phyloP scores from a whole-genome alignment of 2,329 filamentous ascomycete genomes.

The Alternaria arbusti region DNA sequence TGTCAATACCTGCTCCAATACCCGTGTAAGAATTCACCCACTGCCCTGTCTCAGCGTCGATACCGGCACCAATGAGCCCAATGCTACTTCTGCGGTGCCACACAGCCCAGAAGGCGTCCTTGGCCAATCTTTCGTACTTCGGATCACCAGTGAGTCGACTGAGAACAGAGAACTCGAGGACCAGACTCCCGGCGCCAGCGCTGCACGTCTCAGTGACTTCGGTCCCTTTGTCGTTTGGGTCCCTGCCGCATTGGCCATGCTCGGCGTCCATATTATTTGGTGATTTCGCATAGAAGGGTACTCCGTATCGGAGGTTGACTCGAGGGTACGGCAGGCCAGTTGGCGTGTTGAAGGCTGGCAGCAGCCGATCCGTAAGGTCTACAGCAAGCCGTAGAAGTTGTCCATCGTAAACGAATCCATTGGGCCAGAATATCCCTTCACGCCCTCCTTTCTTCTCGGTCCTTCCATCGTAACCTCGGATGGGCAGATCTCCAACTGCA shows the following conservation, averaged over 20 bases:
- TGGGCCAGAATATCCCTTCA: conserved; percentile 70
- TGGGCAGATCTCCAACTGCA: conserved; percentile 87
- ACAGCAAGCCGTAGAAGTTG: conserved; percentile 88
- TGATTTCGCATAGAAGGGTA: conserved; percentile 90
- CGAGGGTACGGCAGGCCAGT: conserved; percentile 94
- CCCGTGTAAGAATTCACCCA: conserved; percentile 92
- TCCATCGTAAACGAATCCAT: conserved; percentile 83
- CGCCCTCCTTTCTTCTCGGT: conserved; percentile 42
- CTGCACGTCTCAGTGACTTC: conserved; percentile 97
- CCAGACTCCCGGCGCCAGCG: conserved; percentile 92
- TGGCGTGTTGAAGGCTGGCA: conserved; percentile 89
- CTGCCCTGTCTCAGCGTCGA: conserved; percentile 87
- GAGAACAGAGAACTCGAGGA: conserved; percentile 89
- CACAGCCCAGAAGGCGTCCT: conserved; percentile 96
- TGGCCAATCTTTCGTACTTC: conserved; percentile 88
- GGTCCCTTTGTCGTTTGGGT: conserved; percentile 53
- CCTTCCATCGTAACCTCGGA: conserved; percentile 72
- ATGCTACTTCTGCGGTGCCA: conserved; percentile 87
- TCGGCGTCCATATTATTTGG: conserved; percentile 70
- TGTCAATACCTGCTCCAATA: conserved; percentile 95
- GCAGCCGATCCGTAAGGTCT: conserved; percentile 80
- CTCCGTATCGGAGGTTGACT: conserved; percentile 88
- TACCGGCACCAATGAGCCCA: conserved; percentile 86
- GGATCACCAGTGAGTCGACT: conserved; percentile 85
- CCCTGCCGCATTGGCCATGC: conserved; percentile 54